Evolutionary conservation across 495 filamentous ascomycete species (phyloP), one percentile per base, ranked within the genome.

Genomic region (Astrocystis sublimbata): DNA sequence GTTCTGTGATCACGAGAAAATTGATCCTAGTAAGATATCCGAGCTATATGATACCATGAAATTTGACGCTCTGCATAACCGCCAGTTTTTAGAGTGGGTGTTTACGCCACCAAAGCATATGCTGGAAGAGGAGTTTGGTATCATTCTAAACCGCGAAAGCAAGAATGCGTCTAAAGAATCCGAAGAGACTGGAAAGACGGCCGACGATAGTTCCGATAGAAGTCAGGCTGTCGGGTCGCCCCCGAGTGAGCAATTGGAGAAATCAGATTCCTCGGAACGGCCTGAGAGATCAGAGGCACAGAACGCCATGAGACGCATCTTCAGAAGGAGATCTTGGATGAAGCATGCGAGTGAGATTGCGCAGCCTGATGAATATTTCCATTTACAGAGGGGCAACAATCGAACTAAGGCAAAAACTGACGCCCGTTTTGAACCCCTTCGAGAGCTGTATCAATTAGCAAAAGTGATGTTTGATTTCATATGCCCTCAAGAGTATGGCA

Each of bases 41-140:
- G 94, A 98, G 76, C 79, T 98, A 2, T 98, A 98, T 70, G 94
- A 98, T 74, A 97, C 92, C 30, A 97, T 98, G 93, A 98, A 98
- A 72, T 98, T 97, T 66, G 94, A 98, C 68, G 94, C 96, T 2
- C 82, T 98, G 24, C 94, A 98, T 73, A 98, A 98, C 72, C 86
- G 96, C 4, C 90, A 90, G 61, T 98, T 97, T 62, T 78, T 98
- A n/a, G 96, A 98, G 75, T 97, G 93, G 88, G 90, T 97, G 2
- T 98, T 98, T 69, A 96, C 92, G 62, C 96, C 94, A 2, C 83
- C 84, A 69, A 83, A 75, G 71, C 85, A 72, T 65, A 84, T 89
- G 78, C 79, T 87, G 51, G 86, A 86, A 43, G 88, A 92, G 47
- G 85, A 88, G 45, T 78, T 81, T 58, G 77, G 78, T 4, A 73